Conservation (phyloP, 2,329 filamentous ascomycete genomes). For the Fusarium setosum region DNA sequence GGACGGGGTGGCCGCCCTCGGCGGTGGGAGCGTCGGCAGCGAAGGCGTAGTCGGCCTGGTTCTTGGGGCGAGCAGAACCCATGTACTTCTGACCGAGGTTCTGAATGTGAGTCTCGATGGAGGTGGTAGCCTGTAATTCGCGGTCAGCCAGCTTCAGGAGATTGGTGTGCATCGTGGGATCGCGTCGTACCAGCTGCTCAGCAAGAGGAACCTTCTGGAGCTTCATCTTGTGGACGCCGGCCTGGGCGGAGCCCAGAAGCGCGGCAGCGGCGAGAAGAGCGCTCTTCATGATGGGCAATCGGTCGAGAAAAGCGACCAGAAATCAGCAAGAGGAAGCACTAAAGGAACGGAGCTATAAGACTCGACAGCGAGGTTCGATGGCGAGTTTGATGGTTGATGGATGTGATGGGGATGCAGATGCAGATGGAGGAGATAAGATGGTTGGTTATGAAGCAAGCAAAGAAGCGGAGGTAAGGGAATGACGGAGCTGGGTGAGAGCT, state of each 20-base stretch:
- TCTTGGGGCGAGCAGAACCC: constrained; percentile 73
- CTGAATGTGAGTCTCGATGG: constrained; percentile 84
- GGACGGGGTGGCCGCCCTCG: constrained; percentile 80
- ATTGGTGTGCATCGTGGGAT: background rate
- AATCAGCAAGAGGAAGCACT: background rate
- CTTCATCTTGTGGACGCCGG: constrained; percentile 94
- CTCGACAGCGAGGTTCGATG: constrained; percentile 19
- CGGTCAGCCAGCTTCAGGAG: constrained; percentile 21
- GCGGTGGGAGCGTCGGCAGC: constrained; percentile 75
- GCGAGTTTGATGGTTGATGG: constrained; percentile 20
- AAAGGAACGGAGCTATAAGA: constrained; percentile 1
- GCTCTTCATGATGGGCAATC: constrained; percentile 80
- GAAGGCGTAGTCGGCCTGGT: constrained; percentile 82
- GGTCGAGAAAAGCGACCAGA: constrained; percentile 24
- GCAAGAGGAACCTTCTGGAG: constrained; percentile 94
- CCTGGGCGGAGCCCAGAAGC: constrained; percentile 85
- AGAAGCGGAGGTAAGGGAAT: constrained; percentile 39
- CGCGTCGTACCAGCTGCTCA: constrained; percentile 84
- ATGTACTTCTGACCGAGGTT: constrained; percentile 97
- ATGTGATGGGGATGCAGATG: constrained; percentile 19
- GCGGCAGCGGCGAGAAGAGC: constrained; percentile 81
- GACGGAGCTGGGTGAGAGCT: constrained; percentile 41
- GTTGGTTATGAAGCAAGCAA: constrained; percentile 37
- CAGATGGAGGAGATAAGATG: constrained; percentile 41
- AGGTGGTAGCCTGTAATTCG: constrained; percentile 73